Evolutionary conservation across 2,329 filamentous ascomycete species (phyloP), one percentile per base, ranked within the genome.

Genomic region (Fusarium longipes): DNA sequence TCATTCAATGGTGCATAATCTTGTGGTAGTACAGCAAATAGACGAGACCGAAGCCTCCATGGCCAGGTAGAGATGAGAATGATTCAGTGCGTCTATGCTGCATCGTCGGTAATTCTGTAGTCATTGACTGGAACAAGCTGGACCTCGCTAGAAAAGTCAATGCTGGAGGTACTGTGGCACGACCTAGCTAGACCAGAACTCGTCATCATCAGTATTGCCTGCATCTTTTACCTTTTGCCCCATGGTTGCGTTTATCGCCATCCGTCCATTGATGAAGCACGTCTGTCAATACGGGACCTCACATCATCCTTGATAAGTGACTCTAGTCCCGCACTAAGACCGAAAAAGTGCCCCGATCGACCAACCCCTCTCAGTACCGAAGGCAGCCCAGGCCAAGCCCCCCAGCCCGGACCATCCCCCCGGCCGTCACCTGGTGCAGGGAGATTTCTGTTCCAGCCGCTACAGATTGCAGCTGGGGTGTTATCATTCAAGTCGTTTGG

Each of bases 391-490:
- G 61, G 45, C 45, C 45, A 38, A 49, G 45, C 40, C 45, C n/a
- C 64, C 57, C 40, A 62, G 57, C 57, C 57, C 52, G 52, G 59
- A 36, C 45, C 59, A 63, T 63, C 52, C 69, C 69, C 54, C 64
- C 69, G 30, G 44, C 44, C 30, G 64, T 71, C 69, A 71, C 60
- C 69, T 71, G 67, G 69, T 56, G 63, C 57, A 63, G 52, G 63
- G 49, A 67, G 62, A 44, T 57, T 61, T 67, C 52, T 65, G 32
- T 44, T 47, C 55, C 55, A 39, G 49, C 35, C 27, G 32, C 38
- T 30, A 47, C 33, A 27, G 51, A 60, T 52, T 68, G 48, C 65
- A 59, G 59, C 35, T 53, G 22, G 25, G 32, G 27, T 58, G n/a
- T 32, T 30, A 27, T 43, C 8, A 35, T 30, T 49, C 32, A 44